Evolutionary conservation across 2,329 filamentous ascomycete genomes (phyloP).

Genomic region (Dactylella cylindrospora): DNA sequence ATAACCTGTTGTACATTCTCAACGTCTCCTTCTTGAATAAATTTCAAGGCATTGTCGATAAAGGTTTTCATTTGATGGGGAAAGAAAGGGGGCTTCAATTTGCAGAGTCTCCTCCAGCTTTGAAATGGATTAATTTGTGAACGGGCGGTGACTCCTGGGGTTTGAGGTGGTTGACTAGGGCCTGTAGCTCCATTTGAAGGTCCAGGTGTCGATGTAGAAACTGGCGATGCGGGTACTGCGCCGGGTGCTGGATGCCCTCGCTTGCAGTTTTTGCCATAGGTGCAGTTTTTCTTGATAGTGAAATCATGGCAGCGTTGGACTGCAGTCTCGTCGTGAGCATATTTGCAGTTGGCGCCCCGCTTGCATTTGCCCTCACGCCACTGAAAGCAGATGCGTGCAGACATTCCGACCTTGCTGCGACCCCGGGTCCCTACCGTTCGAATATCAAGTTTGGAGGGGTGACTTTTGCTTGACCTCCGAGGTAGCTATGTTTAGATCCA

Average conservation of each 20-base stretch:
- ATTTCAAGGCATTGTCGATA: slow-evolving; percentile 15
- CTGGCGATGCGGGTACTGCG: background rate
- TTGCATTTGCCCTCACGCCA: slow-evolving; percentile 24
- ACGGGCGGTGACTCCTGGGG: background rate
- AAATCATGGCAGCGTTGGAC: slow-evolving; percentile 10
- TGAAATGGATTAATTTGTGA: slow-evolving; percentile 1
- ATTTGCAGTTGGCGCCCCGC: slow-evolving; percentile 12
- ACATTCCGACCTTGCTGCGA: no score
- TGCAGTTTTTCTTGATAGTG: slow-evolving; percentile 1
- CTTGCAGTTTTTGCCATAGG: slow-evolving; percentile 2
- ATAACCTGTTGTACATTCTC: slow-evolving; percentile 26
- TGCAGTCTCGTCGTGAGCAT: slow-evolving; percentile 13
- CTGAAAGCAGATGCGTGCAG: slow-evolving; percentile 12
- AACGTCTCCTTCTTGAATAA: slow-evolving; percentile 12
- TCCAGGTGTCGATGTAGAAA: background rate
- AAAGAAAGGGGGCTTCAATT: slow-evolving; percentile 4
- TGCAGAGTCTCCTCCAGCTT: slow-evolving; percentile 20
- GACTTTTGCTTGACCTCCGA: no score
- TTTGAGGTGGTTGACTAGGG: background rate
- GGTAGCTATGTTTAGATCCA: no score
- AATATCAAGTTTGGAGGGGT: no score
- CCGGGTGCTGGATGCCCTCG: slow-evolving; percentile 6
- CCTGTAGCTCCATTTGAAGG: background rate
- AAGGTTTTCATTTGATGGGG: slow-evolving; percentile 37
- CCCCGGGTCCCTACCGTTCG: no score